Percentiles rank a stretch among this genome's conserved stretches.
These are phyloP conservation scores for Bisporella sp. DNA, from an alignment of 2,329 filamentous ascomycete species.

Conservation along the genomic window DNA sequence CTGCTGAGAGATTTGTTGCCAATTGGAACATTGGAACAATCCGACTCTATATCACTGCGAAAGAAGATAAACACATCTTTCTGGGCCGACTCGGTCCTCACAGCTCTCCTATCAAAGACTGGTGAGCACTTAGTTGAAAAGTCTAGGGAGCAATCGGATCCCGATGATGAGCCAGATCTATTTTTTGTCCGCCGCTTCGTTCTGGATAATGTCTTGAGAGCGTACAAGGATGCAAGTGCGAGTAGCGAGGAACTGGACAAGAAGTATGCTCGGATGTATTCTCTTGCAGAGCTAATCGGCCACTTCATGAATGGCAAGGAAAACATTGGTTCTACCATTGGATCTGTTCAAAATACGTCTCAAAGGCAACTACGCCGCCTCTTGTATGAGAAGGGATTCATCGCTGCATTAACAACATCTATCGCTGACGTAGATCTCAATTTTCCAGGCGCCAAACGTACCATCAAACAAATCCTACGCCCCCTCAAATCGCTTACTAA, in stretches of 20 bases:
- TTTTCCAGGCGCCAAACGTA: conserved; percentile 85
- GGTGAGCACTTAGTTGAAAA: conserved; percentile 63
- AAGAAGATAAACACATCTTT: conserved; percentile 80
- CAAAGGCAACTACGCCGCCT: conserved; percentile 82
- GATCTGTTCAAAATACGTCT: conserved; percentile 40
- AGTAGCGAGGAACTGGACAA: conserved; percentile 75
- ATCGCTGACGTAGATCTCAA: conserved; percentile 95
- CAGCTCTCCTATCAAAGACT: conserved; percentile 82
- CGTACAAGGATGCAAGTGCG: conserved; percentile 79
- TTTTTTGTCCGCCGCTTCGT: conserved; percentile 93
- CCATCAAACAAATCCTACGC: conserved; percentile 91
- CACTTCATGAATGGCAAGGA: conserved; percentile 82
- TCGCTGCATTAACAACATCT: conserved; percentile 79
- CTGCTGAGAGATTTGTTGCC: conserved; percentile 73
- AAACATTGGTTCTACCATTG: conserved; percentile 43
- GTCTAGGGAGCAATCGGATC: conserved; percentile 49
- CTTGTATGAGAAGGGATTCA: conserved; percentile 98
- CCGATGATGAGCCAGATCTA: conserved; percentile 75
- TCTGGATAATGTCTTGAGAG: conserved; percentile 83
- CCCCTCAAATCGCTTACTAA: conserved; percentile 82
- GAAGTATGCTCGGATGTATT: conserved; percentile 83
- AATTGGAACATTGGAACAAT: conserved; percentile 56
- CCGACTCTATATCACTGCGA: conserved; percentile 70
- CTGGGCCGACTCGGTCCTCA: conserved; percentile 80
- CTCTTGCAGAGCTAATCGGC: conserved; percentile 84